Conservation (phyloP, 306 rosid species). For the Vigna hirtella region DNA sequence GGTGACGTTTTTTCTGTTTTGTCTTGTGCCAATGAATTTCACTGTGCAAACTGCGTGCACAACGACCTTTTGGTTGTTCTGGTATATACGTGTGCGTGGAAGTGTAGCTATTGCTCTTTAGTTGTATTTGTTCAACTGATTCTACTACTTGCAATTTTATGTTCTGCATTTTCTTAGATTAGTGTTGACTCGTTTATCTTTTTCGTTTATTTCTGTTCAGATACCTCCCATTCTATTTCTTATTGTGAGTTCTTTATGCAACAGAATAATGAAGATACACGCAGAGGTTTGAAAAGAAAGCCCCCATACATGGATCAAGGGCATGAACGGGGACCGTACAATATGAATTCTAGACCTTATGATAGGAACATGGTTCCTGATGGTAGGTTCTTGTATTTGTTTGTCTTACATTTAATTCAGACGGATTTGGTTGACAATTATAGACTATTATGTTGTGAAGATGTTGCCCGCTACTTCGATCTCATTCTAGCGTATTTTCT, state of each 20-base stretch:
- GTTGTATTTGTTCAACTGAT: slow-evolving; percentile 11
- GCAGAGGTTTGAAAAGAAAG: slow-evolving; percentile 74
- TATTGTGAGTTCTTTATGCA: slow-evolving; percentile 43
- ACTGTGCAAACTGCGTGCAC: not conserved
- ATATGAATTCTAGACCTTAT: slow-evolving; percentile 52
- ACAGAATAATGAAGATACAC: slow-evolving; percentile 79
- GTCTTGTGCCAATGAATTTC: slow-evolving; percentile 24
- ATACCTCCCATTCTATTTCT: slow-evolving; percentile 38
- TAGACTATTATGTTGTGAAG: not conserved
- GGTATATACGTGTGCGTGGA: not conserved
- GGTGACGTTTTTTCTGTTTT: slow-evolving; percentile 13
- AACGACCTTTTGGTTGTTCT: slow-evolving; percentile 29
- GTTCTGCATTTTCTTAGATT: not conserved
- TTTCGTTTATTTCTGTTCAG: not conserved
- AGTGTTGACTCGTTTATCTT: not conserved
- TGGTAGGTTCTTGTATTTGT: slow-evolving; percentile 57
- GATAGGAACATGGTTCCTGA: slow-evolving; percentile 73
- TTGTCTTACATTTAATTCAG: not conserved
- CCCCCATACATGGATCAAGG: slow-evolving; percentile 60
- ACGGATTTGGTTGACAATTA: slow-evolving; percentile 16
- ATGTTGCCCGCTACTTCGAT: slow-evolving; percentile 3
- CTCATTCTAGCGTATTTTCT: slow-evolving; percentile 17
- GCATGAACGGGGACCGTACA: slow-evolving; percentile 58
- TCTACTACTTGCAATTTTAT: slow-evolving; percentile 14
- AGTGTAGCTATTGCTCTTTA: slow-evolving; percentile 2